Base-by-base conservation (phyloP, 176 grass and related monocot genomes). In the Poa pratensis region DNA sequence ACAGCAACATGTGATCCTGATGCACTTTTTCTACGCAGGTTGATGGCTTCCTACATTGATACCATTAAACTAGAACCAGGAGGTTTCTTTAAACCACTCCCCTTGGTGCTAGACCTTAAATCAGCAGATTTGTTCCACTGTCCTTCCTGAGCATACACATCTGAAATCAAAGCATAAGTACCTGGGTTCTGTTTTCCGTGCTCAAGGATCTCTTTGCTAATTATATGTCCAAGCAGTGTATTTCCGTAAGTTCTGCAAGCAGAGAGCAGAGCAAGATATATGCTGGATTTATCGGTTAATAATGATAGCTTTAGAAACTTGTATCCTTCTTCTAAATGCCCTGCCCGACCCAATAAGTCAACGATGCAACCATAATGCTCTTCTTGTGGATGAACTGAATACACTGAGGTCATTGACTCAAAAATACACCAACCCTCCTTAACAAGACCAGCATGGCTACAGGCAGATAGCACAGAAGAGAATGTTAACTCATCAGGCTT, bases 371-470 rank as follows among this genome's bases (percentile, higher is more conserved):
- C 72, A 59, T 86, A 90, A 30, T 94, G 92, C 71, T 89, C 89
- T 81, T 94, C 77, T 67, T 81, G 80, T 89, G 89, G 92, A 86
- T 58, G 14, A 87, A 91, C 63, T 71, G 73, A 94, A 87, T 91
- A 75, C 5, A 84, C 59, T 50, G 68, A 80, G 27, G 64, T 82
- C 86, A 94, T 91, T 20, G 86, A 89, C 74, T 75, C 77, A 75
- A 94, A 94, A 80, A 93, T 76, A 52, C 1, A 54, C 80, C 66
- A 89, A 82, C 86, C 89, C 70, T 85, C 89, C 66, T 84, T 79
- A 78, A 94, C 68, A 67, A 93, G 39, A 30, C 92, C 92, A 89
- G 83, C 80, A 87, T 94, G 92, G 55, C 89, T 91, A 77, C 92
- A 94, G 35, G 86, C 86, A 81, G 83, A 88, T 75, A 94, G 89